Evolutionary conservation across 1,139 yeast genomes (phyloP), one percentile per base, ranked within the genome.

Genomic region (Groenewaldozyma auringiensis): DNA sequence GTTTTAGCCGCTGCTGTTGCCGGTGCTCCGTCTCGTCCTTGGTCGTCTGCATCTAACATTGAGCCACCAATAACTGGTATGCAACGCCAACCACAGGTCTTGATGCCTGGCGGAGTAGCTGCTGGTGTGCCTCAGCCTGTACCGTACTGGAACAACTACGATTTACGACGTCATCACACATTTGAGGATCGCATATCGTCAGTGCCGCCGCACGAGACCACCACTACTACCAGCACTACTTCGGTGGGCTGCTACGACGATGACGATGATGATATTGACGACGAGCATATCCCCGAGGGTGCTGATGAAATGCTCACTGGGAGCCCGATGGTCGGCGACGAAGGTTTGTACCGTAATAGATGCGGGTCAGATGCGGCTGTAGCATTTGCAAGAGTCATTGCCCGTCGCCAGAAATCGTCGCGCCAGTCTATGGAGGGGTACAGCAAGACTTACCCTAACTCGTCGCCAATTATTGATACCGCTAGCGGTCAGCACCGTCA

Each of bases 231-330:
- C 6, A 8, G 21, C 16, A 32, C 36, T 8, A 25, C 11, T 25
- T 8, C 31, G 31, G 31, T 13, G 31, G 31, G 31, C 31, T 25
- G 31, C 13, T 8, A 13, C 13, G 13, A 32, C 36, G 25, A 17
- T 8, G 38, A 35, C 22, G 21, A 17, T 4, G 38, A 35, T 20
- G 21, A 35, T n/a, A 21, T 9, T 13, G 38, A 35, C 4, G 38
- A 18, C 6, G 38, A 35, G 9, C 8, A 17, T 4, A 9, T 16
- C 20, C 38, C 38, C 14, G 6, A 35, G 25, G 38, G 38, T 14
- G 38, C 38, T 8, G 38, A 35, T 20, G 38, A 35, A 20, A 35
- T 35, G 38, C 22, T 35, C 6, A 17, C 38, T n/a, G 20, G 38
- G 14, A 18, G 21, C 25, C 38, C 21, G 38, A 35, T 20, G 38